Base-by-base conservation (phyloP, 2,329 filamentous ascomycete species). In the Aspergillus phoenicis region DNA sequence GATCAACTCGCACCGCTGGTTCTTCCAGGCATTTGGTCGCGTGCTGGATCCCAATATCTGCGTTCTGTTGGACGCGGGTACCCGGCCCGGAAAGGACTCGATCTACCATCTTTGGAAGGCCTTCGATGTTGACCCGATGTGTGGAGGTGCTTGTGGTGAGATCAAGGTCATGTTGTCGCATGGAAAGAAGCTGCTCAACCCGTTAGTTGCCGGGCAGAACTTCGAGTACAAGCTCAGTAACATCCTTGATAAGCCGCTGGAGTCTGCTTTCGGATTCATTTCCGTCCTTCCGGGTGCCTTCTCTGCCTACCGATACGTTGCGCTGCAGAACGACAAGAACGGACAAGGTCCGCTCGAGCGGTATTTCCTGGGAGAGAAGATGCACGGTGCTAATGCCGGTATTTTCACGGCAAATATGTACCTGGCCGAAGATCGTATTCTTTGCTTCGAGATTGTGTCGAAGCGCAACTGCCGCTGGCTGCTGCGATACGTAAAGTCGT, bases 141-240 rank as follows among this genome's bases (percentile, higher is more conserved):
- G 95, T 74, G 95, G 90, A 68, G 95, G 95, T 69, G 94, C 95
- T 70, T 99, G 95, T 77, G 95, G 95, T 78, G 95, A 99, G 77
- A 99, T 99, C 82, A 98, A 99, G 79, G 94, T 94, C 66, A 97
- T 98, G 93, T 83, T 98, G 80, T 87, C 87, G 3, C 87, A 85
- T 60, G 93, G 94, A 65, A 94, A 91, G 77, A 93, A 96, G 70
- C 85, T 99, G 38, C 76, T 97, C 67, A 99, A 98, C 72, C 95
- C 95, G 0, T 85, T 99, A 4, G 91, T 99, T 22, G 95, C 95
- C 2, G 93, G 93, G 0, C 95, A 99, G 72, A 99, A 99, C 74
- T 99, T 99, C 70, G 95, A 99, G 81, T 99, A 99, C 85, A 99
- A 99, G 84, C 97, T 99, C 90, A 97, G 92, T 77, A 99, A 99